Percentiles rank a stretch among this genome's conserved stretches.
These are phyloP conservation scores for Salix purpurea DNA, from an alignment of 345 rosid genomes.

Conservation along the genomic window DNA sequence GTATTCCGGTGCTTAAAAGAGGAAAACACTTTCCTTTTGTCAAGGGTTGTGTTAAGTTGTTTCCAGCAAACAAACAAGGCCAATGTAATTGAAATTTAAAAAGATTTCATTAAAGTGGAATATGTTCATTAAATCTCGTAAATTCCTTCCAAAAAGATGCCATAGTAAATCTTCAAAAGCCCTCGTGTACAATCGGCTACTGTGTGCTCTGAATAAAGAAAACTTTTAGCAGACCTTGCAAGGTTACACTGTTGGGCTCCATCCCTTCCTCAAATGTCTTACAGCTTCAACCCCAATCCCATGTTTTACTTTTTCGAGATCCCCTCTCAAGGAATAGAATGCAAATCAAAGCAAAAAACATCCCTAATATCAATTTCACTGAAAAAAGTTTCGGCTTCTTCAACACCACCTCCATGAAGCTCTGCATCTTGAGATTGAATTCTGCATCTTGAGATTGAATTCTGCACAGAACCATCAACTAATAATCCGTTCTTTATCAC, in stretches of 20 bases:
- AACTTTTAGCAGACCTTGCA: slow-evolving; percentile 25
- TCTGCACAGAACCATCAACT: slow-evolving; percentile 22
- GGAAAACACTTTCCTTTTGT: too few relatives aligned
- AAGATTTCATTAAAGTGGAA: too few relatives aligned
- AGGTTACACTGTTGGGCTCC: slow-evolving; percentile 28
- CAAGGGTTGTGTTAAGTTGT: too few relatives aligned
- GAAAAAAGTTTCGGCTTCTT: slow-evolving; percentile 25
- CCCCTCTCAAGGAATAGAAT: slow-evolving; percentile 19
- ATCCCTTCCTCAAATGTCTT: slow-evolving; percentile 22
- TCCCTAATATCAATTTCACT: slow-evolving; percentile 22
- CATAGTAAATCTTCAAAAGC: slow-evolving; percentile 1
- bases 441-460: slow-evolving; percentile 33
- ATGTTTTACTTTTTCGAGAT: slow-evolving; percentile 17
- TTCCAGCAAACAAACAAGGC: too few relatives aligned
- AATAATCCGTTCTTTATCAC: slow-evolving; percentile 27
- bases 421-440: slow-evolving; percentile 32
- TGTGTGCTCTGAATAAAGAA: slow-evolving; percentile 30
- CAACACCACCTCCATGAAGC: slow-evolving; percentile 2
- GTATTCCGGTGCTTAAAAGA: too few relatives aligned
- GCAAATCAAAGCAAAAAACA: slow-evolving; percentile 19
- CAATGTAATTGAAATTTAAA: too few relatives aligned
- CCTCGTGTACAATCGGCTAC: slow-evolving; percentile 32
- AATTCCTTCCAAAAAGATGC: too few relatives aligned
- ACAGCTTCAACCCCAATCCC: slow-evolving; percentile 31
- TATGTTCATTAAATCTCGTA: too few relatives aligned